phyloP scores from a whole-genome alignment of 306 rosid genomes.

The Ormosia semicastrata region DNA sequence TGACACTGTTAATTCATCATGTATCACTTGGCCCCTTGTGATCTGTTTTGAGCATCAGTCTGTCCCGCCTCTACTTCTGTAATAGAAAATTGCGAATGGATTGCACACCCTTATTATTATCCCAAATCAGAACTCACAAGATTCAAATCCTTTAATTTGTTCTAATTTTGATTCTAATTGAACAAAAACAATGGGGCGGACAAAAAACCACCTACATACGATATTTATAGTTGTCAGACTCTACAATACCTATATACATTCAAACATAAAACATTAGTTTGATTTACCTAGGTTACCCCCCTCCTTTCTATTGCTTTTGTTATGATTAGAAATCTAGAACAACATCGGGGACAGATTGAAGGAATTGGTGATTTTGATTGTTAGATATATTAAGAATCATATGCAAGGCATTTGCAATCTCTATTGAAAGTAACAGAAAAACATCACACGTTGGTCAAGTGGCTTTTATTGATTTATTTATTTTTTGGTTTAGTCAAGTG shows the following conservation, averaged over 20 bases:
- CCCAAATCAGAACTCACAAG: neutral
- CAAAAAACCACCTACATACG: neutral
- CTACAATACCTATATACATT: neutral
- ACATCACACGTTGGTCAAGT: neutral
- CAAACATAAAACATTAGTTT: neutral
- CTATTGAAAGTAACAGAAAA: neutral
- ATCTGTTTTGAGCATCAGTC: conserved; percentile 14
- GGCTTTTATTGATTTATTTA: neutral
- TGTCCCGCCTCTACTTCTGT: neutral
- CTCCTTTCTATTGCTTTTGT: neutral
- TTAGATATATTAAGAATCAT: neutral
- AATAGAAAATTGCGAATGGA: neutral
- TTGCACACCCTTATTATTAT: neutral
- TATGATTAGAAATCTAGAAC: conserved; percentile 20
- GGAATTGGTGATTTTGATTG: conserved; percentile 1
- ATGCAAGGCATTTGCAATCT: conserved; percentile 12
- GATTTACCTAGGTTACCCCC: neutral
- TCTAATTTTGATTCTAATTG: neutral
- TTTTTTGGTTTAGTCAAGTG: neutral
- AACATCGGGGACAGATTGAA: neutral
- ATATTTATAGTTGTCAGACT: neutral
- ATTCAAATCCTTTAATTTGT: neutral
- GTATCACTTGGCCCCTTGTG: neutral
- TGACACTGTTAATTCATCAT: neutral
- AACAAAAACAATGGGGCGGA: neutral